These are phyloP conservation scores for Barnettozyma wickerhamii DNA, from an alignment of 805 yeast genomes.

Conservation along the genomic window DNA sequence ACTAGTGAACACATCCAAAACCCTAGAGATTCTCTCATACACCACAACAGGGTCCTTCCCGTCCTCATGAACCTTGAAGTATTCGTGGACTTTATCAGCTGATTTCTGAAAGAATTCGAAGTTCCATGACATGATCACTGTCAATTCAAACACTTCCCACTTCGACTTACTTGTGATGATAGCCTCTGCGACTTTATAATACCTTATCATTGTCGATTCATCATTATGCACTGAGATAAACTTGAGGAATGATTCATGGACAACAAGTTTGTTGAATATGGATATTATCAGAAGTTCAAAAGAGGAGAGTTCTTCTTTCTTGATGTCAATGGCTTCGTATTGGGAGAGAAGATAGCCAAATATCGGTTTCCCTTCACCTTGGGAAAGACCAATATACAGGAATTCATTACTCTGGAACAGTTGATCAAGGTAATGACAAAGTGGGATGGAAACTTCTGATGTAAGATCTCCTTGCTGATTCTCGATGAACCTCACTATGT, in stretches of 20 bases:
- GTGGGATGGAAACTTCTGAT: conserved; percentile 8
- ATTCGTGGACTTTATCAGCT: conserved; percentile 18
- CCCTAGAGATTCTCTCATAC: conserved; percentile 27
- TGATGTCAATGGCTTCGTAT: conserved; percentile 17
- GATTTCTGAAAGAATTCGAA: conserved; percentile 28
- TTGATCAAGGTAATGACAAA: conserved; percentile 13
- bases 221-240: conserved; percentile 22
- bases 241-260: conserved; percentile 33
- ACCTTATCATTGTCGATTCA: conserved; percentile 13
- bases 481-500: conserved; percentile 9
- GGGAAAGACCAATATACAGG: conserved; percentile 17
- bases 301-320: conserved; percentile 11
- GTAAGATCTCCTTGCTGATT: neutral
- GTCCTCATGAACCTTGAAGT: conserved; percentile 22
- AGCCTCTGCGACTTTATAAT: conserved; percentile 28
- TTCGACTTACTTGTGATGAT: conserved; percentile 32
- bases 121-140: conserved; percentile 36
- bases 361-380: conserved; percentile 17
- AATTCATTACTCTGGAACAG: conserved; percentile 15
- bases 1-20: conserved; percentile 31
- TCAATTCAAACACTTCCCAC: conserved; percentile 35
- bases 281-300: conserved; percentile 23
- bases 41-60: conserved; percentile 17
- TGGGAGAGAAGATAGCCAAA: conserved; percentile 11
- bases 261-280: conserved; percentile 26